Evolutionary conservation across 192 early-diverging fungal genomes (phyloP), one percentile per base, ranked within the genome.

Genomic region (Chytriomyces hyalinus): DNA sequence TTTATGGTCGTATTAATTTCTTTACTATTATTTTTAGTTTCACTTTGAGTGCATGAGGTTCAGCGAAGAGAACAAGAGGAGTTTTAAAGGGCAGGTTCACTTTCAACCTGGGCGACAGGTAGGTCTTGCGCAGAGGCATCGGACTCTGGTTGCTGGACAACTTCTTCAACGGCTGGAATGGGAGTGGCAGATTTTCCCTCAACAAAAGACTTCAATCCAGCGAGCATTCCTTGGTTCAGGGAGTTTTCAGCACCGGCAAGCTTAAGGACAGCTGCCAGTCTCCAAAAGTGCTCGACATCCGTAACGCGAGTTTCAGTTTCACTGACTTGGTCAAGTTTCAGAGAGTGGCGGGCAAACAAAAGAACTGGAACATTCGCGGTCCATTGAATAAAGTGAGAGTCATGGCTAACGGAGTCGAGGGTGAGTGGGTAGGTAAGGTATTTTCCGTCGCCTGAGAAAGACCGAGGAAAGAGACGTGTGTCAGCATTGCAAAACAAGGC

Each of bases 221-320:
- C 6, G 11, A 67, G 28, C 66, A 67, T 67, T 9, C 66, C 66
- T 24, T 47, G 7, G 47, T 67, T 10, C 28, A 67, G 28, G 8
- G 26, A 47, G 15, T 67, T 47, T 8, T 67, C 46, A 11, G 13
- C 13, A 3, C 66, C 66, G 11, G 15, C 46, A 13, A 48, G 4
- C 46, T 46, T 46, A 67, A 67, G n/a, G n/a, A 15, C 36, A 11
- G 66, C 66, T 8, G 46, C 28, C 13, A 67, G 46, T 24, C 66
- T 43, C 66, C 66, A 67, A 48, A 67, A 48, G 43, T 47, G 66
- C 24, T 67, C 66, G 9, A 47, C 66, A 67, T 67, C 66, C 2
- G 13, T 46, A 10, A 67, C 66, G 8, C 43, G 10, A 28, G 66
- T 67, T 28, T 13, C 15, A 47, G 36, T 15, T 8, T 67, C 44